Base-by-base conservation (phyloP, 371 early-diverging fungal genomes). In the Circinella umbellata region DNA sequence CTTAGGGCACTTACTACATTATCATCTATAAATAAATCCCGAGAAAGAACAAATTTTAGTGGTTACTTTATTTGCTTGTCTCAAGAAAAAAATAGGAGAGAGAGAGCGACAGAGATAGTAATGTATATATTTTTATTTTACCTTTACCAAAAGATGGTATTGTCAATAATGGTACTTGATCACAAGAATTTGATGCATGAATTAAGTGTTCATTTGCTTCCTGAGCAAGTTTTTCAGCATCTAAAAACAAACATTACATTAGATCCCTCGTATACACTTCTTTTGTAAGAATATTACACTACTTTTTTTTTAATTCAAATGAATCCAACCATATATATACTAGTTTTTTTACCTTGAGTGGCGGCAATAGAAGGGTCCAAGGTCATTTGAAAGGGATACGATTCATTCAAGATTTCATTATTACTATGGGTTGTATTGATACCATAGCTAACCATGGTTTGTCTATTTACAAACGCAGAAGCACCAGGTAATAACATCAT, bases 401-500 rank as follows among this genome's bases (percentile, higher is more conserved):
- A 34, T 14, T 18, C 51, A 53, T 64, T 49, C 62, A 38, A 27
- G 35, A 62, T 63, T 59, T 48, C 66, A 57, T 69, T 66, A 4
- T 65, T 60, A 13, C 77, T 57, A 49, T 67, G 57, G 66, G 49
- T 42, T 11, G 42, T 69, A 57, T 68, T 66, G 3, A 71, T 60
- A 13, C 77, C 69, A 36, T 68, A 70, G 20, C 70, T 71, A 0
- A 70, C 76, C 62, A 80, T 70, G 1, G 78, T 78, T 53, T 83
- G 80, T 53, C 80, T 64, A 49, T 83, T 80, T 53, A 83, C 55
- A 66, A 81, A 76, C 1, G 73, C 69, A 9, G 78, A 67, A 13
- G 81, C 74, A 4, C 84, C 84, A 4, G 84, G 84, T n/a, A 83
- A 49, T 20, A 78, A 66, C 68, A 72, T 79, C 79, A 83, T 83